Percentiles rank a stretch among this genome's conserved stretches.
Evolutionary conservation across 768 basidiomycete species (phyloP).

Genomic region (Polyporus arcularius): DNA sequence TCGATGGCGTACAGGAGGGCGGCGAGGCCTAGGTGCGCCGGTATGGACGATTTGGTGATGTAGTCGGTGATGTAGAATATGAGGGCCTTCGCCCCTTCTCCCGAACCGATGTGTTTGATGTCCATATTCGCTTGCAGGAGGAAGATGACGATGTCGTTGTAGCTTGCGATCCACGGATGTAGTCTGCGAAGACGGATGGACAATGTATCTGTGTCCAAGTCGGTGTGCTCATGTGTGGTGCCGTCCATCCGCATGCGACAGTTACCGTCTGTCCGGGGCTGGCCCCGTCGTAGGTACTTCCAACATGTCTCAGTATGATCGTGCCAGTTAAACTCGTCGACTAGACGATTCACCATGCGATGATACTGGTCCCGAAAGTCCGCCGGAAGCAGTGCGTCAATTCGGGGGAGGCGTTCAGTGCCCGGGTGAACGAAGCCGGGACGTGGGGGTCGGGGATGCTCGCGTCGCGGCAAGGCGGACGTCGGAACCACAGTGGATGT

Average conservation of each 20-base stretch:
- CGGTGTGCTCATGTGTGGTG: neutral
- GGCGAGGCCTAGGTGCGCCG: slow-evolving; percentile 22
- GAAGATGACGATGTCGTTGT: slow-evolving; percentile 8
- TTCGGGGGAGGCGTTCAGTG: neutral
- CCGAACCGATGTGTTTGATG: slow-evolving; percentile 36
- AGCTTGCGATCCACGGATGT: slow-evolving; percentile 5
- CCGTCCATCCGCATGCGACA: slow-evolving; percentile 18
- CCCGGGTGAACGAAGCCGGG: neutral
- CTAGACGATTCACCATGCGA: neutral
- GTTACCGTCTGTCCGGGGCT: neutral
- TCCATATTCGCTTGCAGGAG: slow-evolving; percentile 31
- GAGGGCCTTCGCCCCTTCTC: slow-evolving; percentile 33
- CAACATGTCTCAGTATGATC: slow-evolving; percentile 17
- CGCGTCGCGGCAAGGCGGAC: no score
- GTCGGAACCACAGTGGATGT: neutral
- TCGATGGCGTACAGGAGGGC: slow-evolving; percentile 5
- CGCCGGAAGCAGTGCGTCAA: neutral
- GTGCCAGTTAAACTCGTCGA: slow-evolving; percentile 4
- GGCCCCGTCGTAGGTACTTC: slow-evolving; percentile 16
- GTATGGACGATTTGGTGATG: slow-evolving; percentile 34
- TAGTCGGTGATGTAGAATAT: slow-evolving; percentile 41
- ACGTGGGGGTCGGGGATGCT: no score
- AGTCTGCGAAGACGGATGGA: slow-evolving; percentile 11
- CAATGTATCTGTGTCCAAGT: slow-evolving; percentile 4
- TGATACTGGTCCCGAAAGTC: neutral